Evolutionary conservation across 441 rosid genomes (phyloP), one percentile per base, ranked within the genome.

Genomic region (Caryocar brasiliense): DNA sequence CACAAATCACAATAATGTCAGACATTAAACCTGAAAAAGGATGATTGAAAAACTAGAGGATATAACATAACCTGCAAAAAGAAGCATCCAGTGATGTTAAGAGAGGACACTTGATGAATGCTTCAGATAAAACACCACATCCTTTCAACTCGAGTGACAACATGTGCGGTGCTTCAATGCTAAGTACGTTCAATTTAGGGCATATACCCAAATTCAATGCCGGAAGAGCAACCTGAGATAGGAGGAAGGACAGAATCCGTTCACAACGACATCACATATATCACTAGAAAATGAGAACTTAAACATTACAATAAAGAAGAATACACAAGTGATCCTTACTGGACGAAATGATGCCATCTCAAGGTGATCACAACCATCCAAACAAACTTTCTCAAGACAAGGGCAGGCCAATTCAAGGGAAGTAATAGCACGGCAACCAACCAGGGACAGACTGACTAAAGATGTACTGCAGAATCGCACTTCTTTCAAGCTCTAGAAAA

Each of bases 361-460:
- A 42, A 93, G 90, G 78, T 82, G 90, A 78, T 86, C 97, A 62
- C 97, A 89, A 22, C 99, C 99, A 73, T 93, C 97, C 70, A 89
- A 76, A 65, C 79, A 76, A 27, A 86, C 81, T 62, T 78, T 72
- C 79, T 89, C 90, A 44, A 93, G 88, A 56, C 58, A 64, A 49
- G 95, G 95, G 67, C 97, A 86, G 22, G 62, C 63, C 68, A 93
- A 67, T 22, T 82, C 88, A 52, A 93, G 90, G 74, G 78, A 27
- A 47, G 84, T 81, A 43, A 89, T 71, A 56, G 76, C 83, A 42
- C 91, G 95, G 56, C 99, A 93, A 56, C 97, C 97, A 59, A 83
- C 88, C 57, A 93, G 86, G 27, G 99, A 93, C 54, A 93, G 93
- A 57, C 88, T 79, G 41, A 74, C 72, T 40, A 93, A 68, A 30